Evolutionary conservation across 179 eudicot species (phyloP), one percentile per base, ranked within the genome.

Genomic region (Camellia oleifera): DNA sequence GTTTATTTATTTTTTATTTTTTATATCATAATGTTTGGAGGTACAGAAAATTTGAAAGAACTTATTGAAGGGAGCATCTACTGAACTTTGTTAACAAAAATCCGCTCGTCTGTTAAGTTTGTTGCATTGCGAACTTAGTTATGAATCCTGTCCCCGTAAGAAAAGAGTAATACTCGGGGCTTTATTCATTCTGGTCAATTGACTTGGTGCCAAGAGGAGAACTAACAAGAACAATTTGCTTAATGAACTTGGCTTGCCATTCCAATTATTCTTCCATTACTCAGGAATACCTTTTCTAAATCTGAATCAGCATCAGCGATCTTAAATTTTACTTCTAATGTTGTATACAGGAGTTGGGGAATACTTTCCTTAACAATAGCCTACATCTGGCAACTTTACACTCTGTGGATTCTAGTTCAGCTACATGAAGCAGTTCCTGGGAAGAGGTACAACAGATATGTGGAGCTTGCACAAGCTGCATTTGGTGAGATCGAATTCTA

Each of bases 341-440:
- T 69, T 57, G 57, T 79, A 82, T 79, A 82, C 88, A 95, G 99
- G 99, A 90, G 97, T 67, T 95, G 98, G 99, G 99, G 99, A 53
- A 91, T 95, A 81, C 88, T 94, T 79, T 88, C 98, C 64, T 88
- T 95, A 78, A 95, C 90, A 13, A 86, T 95, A 68, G 99, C 98
- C 40, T 95, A 91, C 80, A 77, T 91, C 58, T 95, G 99, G 99
- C 99, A 95, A 88, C 88, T 95, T 8, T 95, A 95, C 86, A 95
- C 99, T 15, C 78, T 95, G 18, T 95, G 99, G 99, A 88, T 95
- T 79, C 88, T 95, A 9, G 97, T 95, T 85, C 98, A 95, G 87
- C 88, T 95, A 20, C 99, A 95, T 84, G 99, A 95, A 87, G 99
- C 98, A 75, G 99, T 93, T 79, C 99, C 98, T 0, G 99, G 99